phyloP scores from a whole-genome alignment of 1,284 basidiomycete species.

The Amylostereum areolatum region DNA sequence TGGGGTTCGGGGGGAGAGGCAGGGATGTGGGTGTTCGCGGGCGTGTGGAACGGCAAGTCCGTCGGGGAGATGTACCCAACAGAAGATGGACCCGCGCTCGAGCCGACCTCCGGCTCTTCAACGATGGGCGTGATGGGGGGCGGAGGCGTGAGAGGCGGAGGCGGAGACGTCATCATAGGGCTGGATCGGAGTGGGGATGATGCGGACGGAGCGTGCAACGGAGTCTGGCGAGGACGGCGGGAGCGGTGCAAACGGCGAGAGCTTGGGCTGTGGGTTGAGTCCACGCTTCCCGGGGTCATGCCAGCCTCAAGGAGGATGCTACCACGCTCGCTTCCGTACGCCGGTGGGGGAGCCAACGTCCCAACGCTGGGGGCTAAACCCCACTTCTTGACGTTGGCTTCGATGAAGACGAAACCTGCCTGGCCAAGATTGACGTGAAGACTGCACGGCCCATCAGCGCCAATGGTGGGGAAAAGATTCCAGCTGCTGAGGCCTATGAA shows the following conservation, averaged over 20 bases:
- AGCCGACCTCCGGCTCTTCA: conserved; percentile 43
- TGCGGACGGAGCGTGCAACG: conserved; percentile 36
- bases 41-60: conserved; percentile 54
- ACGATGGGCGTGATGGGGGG: conserved; percentile 76
- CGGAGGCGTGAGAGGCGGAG: conserved; percentile 55
- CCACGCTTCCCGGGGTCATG: conserved; percentile 34
- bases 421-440: conserved; percentile 95
- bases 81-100: conserved; percentile 41
- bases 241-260: conserved; percentile 57
- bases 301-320: conserved; percentile 91
- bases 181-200: conserved; percentile 55
- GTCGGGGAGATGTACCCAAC: conserved; percentile 61
- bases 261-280: conserved; percentile 36
- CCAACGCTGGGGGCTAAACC: conserved; percentile 92
- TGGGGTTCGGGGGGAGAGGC: conserved; percentile 32
- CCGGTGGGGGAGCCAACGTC: conserved; percentile 91
- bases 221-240: conserved; percentile 30
- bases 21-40: conserved; percentile 44
- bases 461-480: conserved; percentile 94
- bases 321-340: conserved; percentile 91
- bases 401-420: conserved; percentile 95
- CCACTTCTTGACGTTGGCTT: conserved; percentile 99
- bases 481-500: conserved; percentile 82
- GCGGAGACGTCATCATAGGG: conserved; percentile 30
- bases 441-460: conserved; percentile 90